phyloP scores from a whole-genome alignment of 106 monocot species.

The Acorus calamus region DNA sequence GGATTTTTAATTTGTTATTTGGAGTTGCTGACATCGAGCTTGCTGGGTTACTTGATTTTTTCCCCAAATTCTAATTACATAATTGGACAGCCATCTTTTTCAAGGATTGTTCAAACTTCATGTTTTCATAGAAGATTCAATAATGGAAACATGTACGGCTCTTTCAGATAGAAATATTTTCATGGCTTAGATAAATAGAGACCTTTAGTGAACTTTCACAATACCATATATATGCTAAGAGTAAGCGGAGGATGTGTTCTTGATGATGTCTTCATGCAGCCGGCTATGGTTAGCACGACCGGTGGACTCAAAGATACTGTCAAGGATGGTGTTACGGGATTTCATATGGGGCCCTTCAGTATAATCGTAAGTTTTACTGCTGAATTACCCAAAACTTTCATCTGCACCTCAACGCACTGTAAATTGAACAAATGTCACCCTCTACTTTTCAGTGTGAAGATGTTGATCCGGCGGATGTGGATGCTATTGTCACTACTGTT shows the following conservation, averaged over 20 bases:
- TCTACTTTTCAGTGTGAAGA: conserved; percentile 46
- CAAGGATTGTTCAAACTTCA: neutral
- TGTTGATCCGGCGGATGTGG: conserved; percentile 49
- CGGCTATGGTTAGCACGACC: conserved; percentile 41
- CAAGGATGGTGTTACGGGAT: conserved; percentile 68
- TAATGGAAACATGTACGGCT: too few relatives aligned
- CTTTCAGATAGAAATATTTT: too few relatives aligned
- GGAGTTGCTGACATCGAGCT: too few relatives aligned
- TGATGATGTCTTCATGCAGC: conserved; percentile 24
- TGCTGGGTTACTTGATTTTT: too few relatives aligned
- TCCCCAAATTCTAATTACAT: too few relatives aligned
- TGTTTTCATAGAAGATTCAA: too few relatives aligned
- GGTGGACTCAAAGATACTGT: conserved; percentile 88
- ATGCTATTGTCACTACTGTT: conserved; percentile 35
- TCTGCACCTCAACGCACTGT: too few relatives aligned
- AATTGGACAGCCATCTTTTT: neutral
- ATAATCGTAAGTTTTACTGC: conserved; percentile 35
- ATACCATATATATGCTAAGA: neutral
- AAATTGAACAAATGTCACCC: neutral
- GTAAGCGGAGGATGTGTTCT: neutral
- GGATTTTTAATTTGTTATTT: too few relatives aligned
- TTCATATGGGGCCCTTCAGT: conserved; percentile 78
- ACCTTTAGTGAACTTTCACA: too few relatives aligned
- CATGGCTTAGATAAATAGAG: too few relatives aligned
- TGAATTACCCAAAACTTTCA: too few relatives aligned